These are phyloP conservation scores for Hypoxylon crocopeplum DNA, from an alignment of 495 filamentous ascomycete genomes.

Conservation along the genomic window DNA sequence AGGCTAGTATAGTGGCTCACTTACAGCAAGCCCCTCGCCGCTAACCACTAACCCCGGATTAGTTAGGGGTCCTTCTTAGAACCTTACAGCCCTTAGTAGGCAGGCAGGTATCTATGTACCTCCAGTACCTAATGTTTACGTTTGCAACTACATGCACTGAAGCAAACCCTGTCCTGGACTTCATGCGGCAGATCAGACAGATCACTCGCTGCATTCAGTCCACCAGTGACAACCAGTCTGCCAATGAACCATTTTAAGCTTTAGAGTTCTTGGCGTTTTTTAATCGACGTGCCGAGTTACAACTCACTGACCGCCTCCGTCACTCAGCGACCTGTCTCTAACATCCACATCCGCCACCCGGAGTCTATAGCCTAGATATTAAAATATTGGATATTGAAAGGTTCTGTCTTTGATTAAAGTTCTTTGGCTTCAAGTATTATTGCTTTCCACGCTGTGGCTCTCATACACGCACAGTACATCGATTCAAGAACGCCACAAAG, in stretches of 20 bases:
- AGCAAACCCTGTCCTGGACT: slow-evolving; percentile 21
- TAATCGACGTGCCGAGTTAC: neutral
- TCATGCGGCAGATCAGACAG: slow-evolving; percentile 31
- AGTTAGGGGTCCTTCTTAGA: slow-evolving; percentile 26
- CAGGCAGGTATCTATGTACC: too few relatives aligned
- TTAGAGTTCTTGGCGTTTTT: slow-evolving; percentile 4
- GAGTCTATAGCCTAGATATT: too few relatives aligned
- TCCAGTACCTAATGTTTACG: too few relatives aligned
- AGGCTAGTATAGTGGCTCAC: too few relatives aligned
- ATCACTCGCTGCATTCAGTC: slow-evolving; percentile 25
- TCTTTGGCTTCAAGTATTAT: neutral
- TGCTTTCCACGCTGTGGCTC: too few relatives aligned
- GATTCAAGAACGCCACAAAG: neutral
- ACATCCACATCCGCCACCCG: too few relatives aligned
- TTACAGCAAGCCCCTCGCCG: slow-evolving; percentile 12
- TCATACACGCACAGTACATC: neutral
- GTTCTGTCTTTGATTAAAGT: too few relatives aligned
- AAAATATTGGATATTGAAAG: too few relatives aligned
- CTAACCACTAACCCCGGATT: slow-evolving; percentile 23
- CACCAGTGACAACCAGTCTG: too few relatives aligned
- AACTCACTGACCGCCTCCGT: slow-evolving; percentile 26
- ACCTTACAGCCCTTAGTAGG: neutral
- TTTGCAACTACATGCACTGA: too few relatives aligned
- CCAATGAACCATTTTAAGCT: slow-evolving; percentile 8
- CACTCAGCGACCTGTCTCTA: too few relatives aligned